Evolutionary conservation across 495 filamentous ascomycete genomes (phyloP), one percentile per base, ranked within the genome.

Genomic region (Aspergillus carlsbadensis): DNA sequence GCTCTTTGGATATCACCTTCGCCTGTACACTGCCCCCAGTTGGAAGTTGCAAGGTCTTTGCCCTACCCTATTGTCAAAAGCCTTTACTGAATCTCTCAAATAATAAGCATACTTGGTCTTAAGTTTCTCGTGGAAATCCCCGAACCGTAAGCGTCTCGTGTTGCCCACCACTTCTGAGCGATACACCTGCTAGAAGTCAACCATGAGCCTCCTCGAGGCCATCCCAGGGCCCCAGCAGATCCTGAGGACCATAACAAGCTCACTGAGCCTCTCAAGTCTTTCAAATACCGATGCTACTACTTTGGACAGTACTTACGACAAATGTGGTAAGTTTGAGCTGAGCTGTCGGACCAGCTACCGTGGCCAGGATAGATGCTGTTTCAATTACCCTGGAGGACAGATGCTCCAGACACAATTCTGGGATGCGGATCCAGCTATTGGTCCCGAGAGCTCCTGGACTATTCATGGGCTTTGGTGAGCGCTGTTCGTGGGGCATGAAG

Each of bases 401-500:
- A 70, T 96, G 48, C 76, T 96, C 46, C 83, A 86, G 65, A 92
- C 91, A 2, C 91, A 96, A 64, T 94, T 96, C 74, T 96, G 91
- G 90, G 90, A 96, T 64, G 78, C 80, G 5, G 71, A 82, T 61
- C 85, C 86, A 31, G 76, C 86, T n/a, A 79, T 85, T 10, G 88
- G 87, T 6, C 88, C 87, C 15, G 79, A 78, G 33, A 82, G 93
- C 63, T 85, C 84, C 42, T 96, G 90, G 91, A 94, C 90, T 2
- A 77, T 96, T 18, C 92, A 95, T 63, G 91, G 91, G n/a, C 76
- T 96, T 29, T 96, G 92, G 78, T 81, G 60, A 65, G 74, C 47
- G 40, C 35, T 36, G 3, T 35, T 29, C 22, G 21, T 15, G 1
- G 14, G 8, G 10, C 17, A 42, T 26, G 49, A 29, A 31, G 10